phyloP scores from a whole-genome alignment of 2,329 filamentous ascomycete genomes.

The Cordyceps javanica region DNA sequence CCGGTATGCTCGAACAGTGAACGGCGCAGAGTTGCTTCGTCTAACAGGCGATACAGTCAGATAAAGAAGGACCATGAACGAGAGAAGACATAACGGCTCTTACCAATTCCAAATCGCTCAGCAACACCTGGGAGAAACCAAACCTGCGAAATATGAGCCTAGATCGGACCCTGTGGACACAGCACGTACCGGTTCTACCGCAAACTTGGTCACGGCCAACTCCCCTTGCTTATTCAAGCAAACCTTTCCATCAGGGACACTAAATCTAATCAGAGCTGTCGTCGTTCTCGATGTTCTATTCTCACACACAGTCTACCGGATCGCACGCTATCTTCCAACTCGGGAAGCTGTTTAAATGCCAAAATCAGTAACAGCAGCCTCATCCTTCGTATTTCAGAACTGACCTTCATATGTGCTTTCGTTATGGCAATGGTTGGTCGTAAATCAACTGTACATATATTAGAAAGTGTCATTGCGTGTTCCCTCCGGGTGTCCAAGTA shows the following conservation, averaged over 20 bases:
- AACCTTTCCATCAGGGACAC: slow-evolving; percentile 75
- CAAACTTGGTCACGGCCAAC: slow-evolving; percentile 90
- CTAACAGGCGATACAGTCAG: slow-evolving; percentile 30
- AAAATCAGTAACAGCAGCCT: not conserved
- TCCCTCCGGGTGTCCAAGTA: slow-evolving; percentile 13
- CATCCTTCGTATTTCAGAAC: not conserved
- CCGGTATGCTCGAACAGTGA: slow-evolving; percentile 93
- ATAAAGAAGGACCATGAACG: not conserved
- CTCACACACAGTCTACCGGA: slow-evolving; percentile 62
- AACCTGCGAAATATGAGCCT: slow-evolving; percentile 33
- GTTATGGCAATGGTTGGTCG: slow-evolving; percentile 89
- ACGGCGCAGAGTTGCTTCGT: slow-evolving; percentile 79
- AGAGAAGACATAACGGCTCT: slow-evolving; percentile 16
- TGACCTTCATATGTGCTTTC: slow-evolving; percentile 80
- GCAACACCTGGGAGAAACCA: slow-evolving; percentile 87
- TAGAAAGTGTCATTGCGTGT: slow-evolving; percentile 14
- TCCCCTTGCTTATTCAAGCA: slow-evolving; percentile 82
- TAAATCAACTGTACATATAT: slow-evolving; percentile 57
- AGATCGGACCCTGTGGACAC: not conserved
- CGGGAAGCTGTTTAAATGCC: slow-evolving; percentile 55
- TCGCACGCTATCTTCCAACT: slow-evolving; percentile 82
- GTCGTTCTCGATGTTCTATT: slow-evolving; percentile 12
- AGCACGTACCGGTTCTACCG: slow-evolving; percentile 82
- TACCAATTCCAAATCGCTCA: slow-evolving; percentile 84
- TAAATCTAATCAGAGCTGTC: slow-evolving; percentile 18